Base-by-base conservation (phyloP, 2,329 filamentous ascomycete species). In the Cytospora leucostoma region DNA sequence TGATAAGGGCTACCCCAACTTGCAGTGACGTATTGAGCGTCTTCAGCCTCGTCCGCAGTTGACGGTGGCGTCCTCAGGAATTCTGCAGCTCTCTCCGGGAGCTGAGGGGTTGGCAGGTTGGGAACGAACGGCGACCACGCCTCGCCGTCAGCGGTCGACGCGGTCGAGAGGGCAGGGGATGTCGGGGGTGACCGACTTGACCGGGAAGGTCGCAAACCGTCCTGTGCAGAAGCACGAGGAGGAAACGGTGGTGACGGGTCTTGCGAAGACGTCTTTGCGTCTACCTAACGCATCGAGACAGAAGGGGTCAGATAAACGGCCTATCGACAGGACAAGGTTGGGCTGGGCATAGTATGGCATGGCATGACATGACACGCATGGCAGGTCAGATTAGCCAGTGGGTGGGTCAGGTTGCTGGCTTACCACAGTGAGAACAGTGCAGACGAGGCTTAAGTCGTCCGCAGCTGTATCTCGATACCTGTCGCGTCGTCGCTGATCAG, bases 1-100 rank as follows among this genome's bases (percentile, higher is more conserved):
- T 90, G 88, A 77, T 97, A 97, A 27, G 93, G 93, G 60, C 93
- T 97, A 62, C 93, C 93, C 93, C 93, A 97, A 74, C 89, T 93
- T 56, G 92, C 89, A 54, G 92, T 95, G 65, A 82, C 82, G 74
- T 84, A 87, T 63, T 75, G 76, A 50, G 71, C 72, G 57, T 79
- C 78, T 68, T 76, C 75, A 34, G 38, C 27, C 56, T 69, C 68
- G 56, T 68, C 70, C 34, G 67, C 65, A 53, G 66, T 73, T 66
- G 71, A 71, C 68, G 80, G 79, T 52, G 84, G 82, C n/a, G 82
- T 85, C 72, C 81, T 79, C 71, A 88, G 74, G 64, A 86, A 74
- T 63, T 82, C 80, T 68, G 80, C 77, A 47, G 83, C 81, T 67
- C 84, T 82, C 54, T 82, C 81, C 67, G 85, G 80, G 44, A 88